phyloP scores from a whole-genome alignment of 2,329 filamentous ascomycete genomes.

The Pezicula neosporulosa region DNA sequence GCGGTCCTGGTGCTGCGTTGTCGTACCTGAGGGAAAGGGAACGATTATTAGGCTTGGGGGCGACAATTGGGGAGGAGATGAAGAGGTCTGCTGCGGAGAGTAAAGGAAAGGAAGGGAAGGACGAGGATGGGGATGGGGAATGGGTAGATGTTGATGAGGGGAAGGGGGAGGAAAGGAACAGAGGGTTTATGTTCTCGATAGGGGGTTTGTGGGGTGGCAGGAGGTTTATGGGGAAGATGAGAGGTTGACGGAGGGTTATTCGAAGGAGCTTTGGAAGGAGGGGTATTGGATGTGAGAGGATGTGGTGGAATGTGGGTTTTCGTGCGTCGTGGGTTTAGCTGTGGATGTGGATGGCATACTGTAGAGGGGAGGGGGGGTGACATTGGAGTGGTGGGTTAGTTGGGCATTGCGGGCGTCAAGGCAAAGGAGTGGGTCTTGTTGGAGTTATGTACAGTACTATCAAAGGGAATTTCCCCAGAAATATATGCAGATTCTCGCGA shows the following conservation, averaged over 20 bases:
- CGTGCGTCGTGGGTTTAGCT: too few species aligned
- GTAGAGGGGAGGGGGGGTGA: too few species aligned
- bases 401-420: too few species aligned
- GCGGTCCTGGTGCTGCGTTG: slow-evolving; percentile 81
- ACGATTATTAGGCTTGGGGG: slow-evolving; percentile 31
- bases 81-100: slow-evolving; percentile 25
- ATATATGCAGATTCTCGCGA: too few species aligned
- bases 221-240: slow-evolving; percentile 75
- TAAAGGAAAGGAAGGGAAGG: slow-evolving; percentile 21
- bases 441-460: too few species aligned
- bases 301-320: background rate
- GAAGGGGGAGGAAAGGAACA: slow-evolving; percentile 44
- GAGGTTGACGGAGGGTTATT: slow-evolving; percentile 77
- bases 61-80: slow-evolving; percentile 15
- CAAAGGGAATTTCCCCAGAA: too few species aligned
- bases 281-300: slow-evolving; percentile 21
- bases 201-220: slow-evolving; percentile 88
- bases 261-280: slow-evolving; percentile 74
- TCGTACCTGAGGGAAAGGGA: slow-evolving; percentile 72
- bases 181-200: slow-evolving; percentile 76
- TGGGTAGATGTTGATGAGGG: slow-evolving; percentile 20
- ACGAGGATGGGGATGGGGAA: slow-evolving; percentile 29
- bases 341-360: too few species aligned
- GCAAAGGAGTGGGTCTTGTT: too few species aligned
- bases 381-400: too few species aligned